Evolutionary conservation across 257 asterid species (phyloP).

Genomic region (Plectranthus barbatus): DNA sequence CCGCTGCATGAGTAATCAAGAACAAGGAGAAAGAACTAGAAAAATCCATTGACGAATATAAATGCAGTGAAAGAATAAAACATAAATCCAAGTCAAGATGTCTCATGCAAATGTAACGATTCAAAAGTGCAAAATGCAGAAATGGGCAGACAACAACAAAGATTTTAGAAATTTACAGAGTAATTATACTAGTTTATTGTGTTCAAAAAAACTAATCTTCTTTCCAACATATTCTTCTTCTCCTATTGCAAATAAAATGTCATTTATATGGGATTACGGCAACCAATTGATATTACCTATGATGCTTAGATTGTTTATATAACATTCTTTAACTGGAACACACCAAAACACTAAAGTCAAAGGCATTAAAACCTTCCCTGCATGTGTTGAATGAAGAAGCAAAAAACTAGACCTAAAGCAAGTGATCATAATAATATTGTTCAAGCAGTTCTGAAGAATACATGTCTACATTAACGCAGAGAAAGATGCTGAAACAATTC

Average conservation of each 20-base stretch:
- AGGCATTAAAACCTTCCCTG: not conserved
- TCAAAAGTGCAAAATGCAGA: not conserved
- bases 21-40: not conserved
- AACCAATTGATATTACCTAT: not conserved
- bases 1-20: not conserved
- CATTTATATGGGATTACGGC: not conserved
- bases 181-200: not conserved
- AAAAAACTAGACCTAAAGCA: not conserved
- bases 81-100: not conserved
- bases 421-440: not conserved
- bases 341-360: not conserved
- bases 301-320: not conserved
- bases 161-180: not conserved
- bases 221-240: not conserved
- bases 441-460: conserved; percentile 3
- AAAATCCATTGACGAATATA: not conserved
- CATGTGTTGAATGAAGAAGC: not conserved
- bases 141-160: not conserved
- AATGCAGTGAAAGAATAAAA: not conserved
- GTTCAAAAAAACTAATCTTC: not conserved
- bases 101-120: not conserved
- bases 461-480: not conserved
- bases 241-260: not conserved
- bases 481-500: not conserved
- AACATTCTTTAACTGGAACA: not conserved